Evolutionary conservation across 2,329 filamentous ascomycete species (phyloP).

Genomic region (Trichoderma breve): DNA sequence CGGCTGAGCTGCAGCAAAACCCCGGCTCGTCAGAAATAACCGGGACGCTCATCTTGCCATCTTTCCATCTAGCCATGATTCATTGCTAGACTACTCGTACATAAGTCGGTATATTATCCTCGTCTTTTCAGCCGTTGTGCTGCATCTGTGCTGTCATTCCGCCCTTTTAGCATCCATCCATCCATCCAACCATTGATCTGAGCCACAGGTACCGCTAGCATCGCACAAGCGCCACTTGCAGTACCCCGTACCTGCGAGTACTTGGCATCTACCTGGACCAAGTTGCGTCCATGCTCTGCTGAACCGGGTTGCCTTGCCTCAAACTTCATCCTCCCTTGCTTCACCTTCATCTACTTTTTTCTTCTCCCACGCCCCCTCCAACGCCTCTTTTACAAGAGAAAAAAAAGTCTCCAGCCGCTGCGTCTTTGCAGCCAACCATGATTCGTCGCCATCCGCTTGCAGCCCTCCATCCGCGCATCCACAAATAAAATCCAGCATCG

Average conservation of each 20-base stretch:
- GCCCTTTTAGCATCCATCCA: not conserved
- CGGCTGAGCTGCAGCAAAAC: slow-evolving; percentile 5
- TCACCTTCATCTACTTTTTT: not conserved
- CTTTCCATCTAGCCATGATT: not conserved
- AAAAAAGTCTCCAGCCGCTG: slow-evolving; percentile 20
- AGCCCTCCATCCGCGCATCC: slow-evolving; percentile 29
- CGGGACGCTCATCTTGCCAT: not conserved
- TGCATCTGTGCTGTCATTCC: slow-evolving; percentile 1
- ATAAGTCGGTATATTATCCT: not conserved
- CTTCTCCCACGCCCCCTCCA: slow-evolving; percentile 2
- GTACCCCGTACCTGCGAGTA: not conserved
- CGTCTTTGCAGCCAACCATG: slow-evolving; percentile 37
- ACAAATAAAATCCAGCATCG: slow-evolving; percentile 20
- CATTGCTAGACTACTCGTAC: not conserved
- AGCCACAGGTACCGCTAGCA: not conserved
- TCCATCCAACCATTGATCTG: not conserved
- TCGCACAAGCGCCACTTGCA: not conserved
- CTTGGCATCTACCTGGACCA: not conserved
- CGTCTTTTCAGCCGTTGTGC: not conserved
- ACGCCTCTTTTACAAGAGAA: not conserved
- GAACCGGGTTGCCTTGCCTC: not conserved
- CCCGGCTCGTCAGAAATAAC: not conserved
- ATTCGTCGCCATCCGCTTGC: slow-evolving; percentile 33
- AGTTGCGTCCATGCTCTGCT: not conserved
- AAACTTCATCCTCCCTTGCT: not conserved